Evolutionary conservation across 495 filamentous ascomycete genomes (phyloP), one percentile per base, ranked within the genome.

Genomic region (Neurospora intermedia): DNA sequence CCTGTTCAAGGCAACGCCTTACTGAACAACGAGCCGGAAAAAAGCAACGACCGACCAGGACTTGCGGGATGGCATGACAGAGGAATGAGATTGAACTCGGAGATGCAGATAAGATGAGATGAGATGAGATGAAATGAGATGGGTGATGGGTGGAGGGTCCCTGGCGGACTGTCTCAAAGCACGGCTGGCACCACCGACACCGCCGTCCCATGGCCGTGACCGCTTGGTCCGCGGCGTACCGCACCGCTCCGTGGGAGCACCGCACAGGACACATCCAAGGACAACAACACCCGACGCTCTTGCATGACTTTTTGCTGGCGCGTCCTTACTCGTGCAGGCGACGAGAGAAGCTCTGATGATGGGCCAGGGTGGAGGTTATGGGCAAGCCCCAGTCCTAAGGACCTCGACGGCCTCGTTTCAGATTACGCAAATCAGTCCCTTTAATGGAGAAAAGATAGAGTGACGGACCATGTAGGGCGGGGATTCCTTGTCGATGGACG

Each of bases 1-100:
- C 54, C 39, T 74, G 77, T 77, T 75, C 77, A 78, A 42, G 76
- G 70, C 72, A 75, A 77, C 74, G 48, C 43, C 70, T 73, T 43
- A 62, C 71, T 62, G 27, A 71, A 70, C 39, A 46, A 38, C 23
- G 54, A 31, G 54, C 54, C 7, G 27, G 54, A 66, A 6, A 16
- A 38, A 66, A 27, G 54, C 27, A 66, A 38, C 54, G 54, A 38
- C 23, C 27, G 54, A 18, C 48, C 48, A 66, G 54, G 54, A 38
- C 6, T 35, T 66, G 27, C 54, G 27, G 13, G 54, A 66, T 66
- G 27, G 27, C 54, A 66, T 66, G 54, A 18, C 27, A 66, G 54
- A 66, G 9, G 54, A 7, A 35, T 9, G 54, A 38, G 27, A 66
- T 66, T 66, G 54, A 66, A 66, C 27, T 18, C 27, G 9, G 54